A percentile compares a stretch with the other conserved stretches of the same genome.
These are phyloP conservation scores for Skeletonema tropicum DNA, from an alignment of 108 stramenopile genomes.

Conservation along the genomic window DNA sequence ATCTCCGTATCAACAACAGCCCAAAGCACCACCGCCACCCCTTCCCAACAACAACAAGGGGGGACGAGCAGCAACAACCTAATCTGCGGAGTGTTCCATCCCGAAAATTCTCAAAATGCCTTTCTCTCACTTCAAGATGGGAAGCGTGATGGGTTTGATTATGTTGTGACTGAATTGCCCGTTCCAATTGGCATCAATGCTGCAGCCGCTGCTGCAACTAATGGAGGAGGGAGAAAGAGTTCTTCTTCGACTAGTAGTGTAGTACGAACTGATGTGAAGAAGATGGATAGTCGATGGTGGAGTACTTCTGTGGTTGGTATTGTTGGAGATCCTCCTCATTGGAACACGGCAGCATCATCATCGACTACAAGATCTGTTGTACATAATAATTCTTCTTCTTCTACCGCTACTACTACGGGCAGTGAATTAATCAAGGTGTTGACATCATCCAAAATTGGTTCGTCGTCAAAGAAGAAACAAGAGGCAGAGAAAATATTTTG, in stretches of 20 bases:
- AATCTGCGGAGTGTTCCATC: constrained; percentile 30
- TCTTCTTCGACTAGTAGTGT: background rate
- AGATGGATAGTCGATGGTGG: constrained; percentile 69
- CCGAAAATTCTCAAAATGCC: constrained; percentile 51
- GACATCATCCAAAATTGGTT: background rate
- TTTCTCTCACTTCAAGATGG: constrained; percentile 45
- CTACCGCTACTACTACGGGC: constrained; percentile 1
- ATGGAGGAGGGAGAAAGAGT: no score
- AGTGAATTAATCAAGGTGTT: constrained; percentile 16
- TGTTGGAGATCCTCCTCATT: constrained; percentile 51
- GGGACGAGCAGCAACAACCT: background rate
- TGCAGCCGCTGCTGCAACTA: constrained; percentile 2
- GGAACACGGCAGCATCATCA: background rate
- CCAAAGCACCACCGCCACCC: background rate
- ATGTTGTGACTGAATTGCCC: constrained; percentile 61
- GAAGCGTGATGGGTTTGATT: constrained; percentile 75
- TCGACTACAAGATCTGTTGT: background rate
- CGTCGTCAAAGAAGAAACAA: background rate
- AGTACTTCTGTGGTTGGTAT: constrained; percentile 63
- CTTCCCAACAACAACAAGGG: background rate
- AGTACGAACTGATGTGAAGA: constrained; percentile 53
- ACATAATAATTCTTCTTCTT: background rate
- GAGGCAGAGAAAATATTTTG: constrained; percentile 37
- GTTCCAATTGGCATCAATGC: constrained; percentile 12
- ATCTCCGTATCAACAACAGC: background rate